A percentile compares a stretch with the other conserved stretches of the same genome.
Evolutionary conservation across 805 yeast species (phyloP).

Genomic region (Starmerella stellata): DNA sequence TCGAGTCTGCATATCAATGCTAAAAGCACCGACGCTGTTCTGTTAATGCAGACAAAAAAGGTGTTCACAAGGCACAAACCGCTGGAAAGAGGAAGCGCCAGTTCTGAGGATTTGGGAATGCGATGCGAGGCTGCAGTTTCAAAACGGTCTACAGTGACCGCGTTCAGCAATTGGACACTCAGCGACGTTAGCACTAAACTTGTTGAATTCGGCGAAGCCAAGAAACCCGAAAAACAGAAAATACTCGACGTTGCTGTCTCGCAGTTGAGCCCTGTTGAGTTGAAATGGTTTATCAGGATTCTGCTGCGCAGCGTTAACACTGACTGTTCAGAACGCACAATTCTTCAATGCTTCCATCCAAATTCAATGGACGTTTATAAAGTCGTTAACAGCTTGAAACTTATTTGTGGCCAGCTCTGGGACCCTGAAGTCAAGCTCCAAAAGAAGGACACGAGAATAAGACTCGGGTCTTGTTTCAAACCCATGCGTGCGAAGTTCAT

Average conservation of each 20-base stretch:
- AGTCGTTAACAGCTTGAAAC: conserved; percentile 44
- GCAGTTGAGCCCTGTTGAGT: conserved; percentile 40
- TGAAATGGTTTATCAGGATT: conserved; percentile 51
- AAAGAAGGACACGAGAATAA: conserved; percentile 27
- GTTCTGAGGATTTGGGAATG: conserved; percentile 33
- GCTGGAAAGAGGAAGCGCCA: not conserved
- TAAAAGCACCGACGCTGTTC: conserved; percentile 41
- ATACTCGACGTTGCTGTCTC: conserved; percentile 35
- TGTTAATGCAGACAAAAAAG: conserved; percentile 24
- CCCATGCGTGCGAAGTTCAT: conserved; percentile 60
- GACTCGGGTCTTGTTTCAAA: conserved; percentile 39
- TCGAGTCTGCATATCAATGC: conserved; percentile 39
- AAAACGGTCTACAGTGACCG: conserved; percentile 29
- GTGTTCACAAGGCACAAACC: conserved; percentile 1
- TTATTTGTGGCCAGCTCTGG: conserved; percentile 39
- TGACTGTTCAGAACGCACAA: conserved; percentile 40
- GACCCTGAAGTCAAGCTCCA: conserved; percentile 33
- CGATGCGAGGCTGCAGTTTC: conserved; percentile 34
- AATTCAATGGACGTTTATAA: conserved; percentile 50
- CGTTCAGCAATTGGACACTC: conserved; percentile 27
- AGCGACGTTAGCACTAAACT: conserved; percentile 33
- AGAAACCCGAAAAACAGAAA: conserved; percentile 27
- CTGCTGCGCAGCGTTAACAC: conserved; percentile 33
- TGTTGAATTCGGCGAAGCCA: conserved; percentile 27
- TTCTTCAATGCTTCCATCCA: conserved; percentile 55